Conservation (phyloP, 106 monocot genomes). For the Apostasia ramifera region DNA sequence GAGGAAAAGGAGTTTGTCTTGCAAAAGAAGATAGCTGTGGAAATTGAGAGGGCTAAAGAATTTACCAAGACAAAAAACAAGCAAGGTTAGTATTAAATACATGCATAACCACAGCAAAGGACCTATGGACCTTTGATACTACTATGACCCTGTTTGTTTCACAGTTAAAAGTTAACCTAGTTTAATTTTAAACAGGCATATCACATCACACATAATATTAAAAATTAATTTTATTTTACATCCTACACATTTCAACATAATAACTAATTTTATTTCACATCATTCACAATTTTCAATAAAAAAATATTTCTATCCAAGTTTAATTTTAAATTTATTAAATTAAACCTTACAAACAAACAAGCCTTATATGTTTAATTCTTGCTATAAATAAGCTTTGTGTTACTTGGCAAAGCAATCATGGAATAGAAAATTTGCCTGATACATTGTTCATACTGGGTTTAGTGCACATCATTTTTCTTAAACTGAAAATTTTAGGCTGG, state of each 20-base stretch:
- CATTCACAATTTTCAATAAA: too few species aligned
- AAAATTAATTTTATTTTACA: neutral
- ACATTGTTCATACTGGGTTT: too few species aligned
- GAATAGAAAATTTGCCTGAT: too few species aligned
- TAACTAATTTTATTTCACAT: too few species aligned
- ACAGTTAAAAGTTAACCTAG: neutral
- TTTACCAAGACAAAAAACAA: constrained; percentile 66
- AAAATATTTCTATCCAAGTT: too few species aligned
- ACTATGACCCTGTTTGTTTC: neutral
- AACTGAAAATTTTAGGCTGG: too few species aligned
- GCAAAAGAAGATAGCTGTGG: constrained; percentile 65
- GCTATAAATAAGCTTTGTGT: too few species aligned
- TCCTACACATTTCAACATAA: neutral
- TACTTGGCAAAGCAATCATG: too few species aligned
- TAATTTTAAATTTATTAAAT: too few species aligned
- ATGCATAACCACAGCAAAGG: neutral
- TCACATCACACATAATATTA: neutral
- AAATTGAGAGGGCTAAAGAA: constrained; percentile 65
- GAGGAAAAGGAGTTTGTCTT: constrained; percentile 60
- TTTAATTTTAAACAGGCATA: neutral
- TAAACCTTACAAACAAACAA: too few species aligned
- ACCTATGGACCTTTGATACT: neutral
- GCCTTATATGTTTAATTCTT: too few species aligned
- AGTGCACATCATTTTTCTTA: too few species aligned
- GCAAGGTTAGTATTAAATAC: constrained; percentile 28